A percentile compares a stretch with the other conserved stretches of the same genome.
These are phyloP conservation scores for Peronosclerospora sorghi DNA, from an alignment of 352 stramenopile genomes.

Conservation along the genomic window DNA sequence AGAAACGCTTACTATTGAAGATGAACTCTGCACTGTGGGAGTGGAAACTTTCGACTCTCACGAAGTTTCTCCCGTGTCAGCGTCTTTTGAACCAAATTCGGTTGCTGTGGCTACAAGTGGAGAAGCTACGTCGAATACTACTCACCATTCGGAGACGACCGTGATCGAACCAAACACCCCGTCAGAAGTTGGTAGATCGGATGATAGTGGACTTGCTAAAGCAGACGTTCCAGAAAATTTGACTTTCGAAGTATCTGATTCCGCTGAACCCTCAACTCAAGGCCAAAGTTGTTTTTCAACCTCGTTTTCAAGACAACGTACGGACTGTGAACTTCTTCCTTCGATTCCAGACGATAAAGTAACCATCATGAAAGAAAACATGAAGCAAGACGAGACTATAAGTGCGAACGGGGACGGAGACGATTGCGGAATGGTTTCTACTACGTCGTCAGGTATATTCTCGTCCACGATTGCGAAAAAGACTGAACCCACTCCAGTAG, in stretches of 20 bases:
- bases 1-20: background rate
- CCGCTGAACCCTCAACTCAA: constrained; percentile 1
- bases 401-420: background rate
- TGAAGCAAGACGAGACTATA: constrained; percentile 2
- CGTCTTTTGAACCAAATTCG: background rate
- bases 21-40: background rate
- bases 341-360: background rate
- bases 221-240: background rate
- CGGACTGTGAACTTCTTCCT: background rate
- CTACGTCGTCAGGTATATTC: constrained; percentile 14
- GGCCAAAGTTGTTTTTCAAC: constrained; percentile 9
- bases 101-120: constrained; percentile 2
- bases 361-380: background rate
- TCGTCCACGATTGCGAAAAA: constrained; percentile 20
- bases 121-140: constrained; percentile 8
- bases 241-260: background rate
- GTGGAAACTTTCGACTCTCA: background rate
- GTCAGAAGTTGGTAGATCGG: too few relatives aligned
- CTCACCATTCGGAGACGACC: constrained; percentile 1
- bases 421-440: background rate
- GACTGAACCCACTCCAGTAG: background rate
- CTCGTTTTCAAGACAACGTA: constrained; percentile 14
- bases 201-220: background rate
- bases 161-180: background rate
- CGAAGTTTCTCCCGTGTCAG: background rate